phyloP scores from a whole-genome alignment of 1,139 yeast genomes.

The Diutina ranongensis region DNA sequence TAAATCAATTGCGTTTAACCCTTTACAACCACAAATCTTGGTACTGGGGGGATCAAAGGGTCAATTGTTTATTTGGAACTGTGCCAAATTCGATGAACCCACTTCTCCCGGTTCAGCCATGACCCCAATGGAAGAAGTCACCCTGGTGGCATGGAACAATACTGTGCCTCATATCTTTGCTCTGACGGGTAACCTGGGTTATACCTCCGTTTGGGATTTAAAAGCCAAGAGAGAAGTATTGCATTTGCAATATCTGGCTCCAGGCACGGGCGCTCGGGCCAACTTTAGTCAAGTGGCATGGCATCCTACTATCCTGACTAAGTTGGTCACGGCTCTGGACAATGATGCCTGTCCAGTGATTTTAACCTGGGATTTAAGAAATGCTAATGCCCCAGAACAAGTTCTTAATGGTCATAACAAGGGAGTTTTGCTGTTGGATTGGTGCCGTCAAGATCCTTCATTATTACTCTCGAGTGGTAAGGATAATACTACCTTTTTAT shows the following conservation, averaged over 20 bases:
- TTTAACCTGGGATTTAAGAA: constrained; percentile 88
- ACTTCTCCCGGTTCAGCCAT: constrained; percentile 66
- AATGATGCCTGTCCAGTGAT: constrained; percentile 74
- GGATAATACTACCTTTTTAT: constrained; percentile 75
- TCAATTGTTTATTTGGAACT: constrained; percentile 85
- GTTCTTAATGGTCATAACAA: constrained; percentile 71
- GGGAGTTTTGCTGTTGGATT: constrained; percentile 83
- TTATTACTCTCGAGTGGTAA: constrained; percentile 82
- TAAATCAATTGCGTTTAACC: constrained; percentile 67
- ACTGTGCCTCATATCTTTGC: constrained; percentile 82
- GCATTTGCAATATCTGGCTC: constrained; percentile 58
- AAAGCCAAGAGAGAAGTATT: constrained; percentile 80
- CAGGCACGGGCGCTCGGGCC: constrained; percentile 34
- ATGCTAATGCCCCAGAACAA: constrained; percentile 78
- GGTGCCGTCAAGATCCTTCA: constrained; percentile 80
- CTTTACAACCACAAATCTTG: constrained; percentile 57
- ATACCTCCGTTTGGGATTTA: constrained; percentile 89
- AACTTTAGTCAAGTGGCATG: constrained; percentile 65
- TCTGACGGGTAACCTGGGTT: constrained; percentile 73
- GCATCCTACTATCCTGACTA: constrained; percentile 82
- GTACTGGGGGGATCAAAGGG: constrained; percentile 86
- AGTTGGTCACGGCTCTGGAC: constrained; percentile 78
- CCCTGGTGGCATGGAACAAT: constrained; percentile 84
- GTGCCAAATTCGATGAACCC: constrained; percentile 51
- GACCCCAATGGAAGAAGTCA: constrained; percentile 75